Conservation (phyloP, 805 yeast species). For the Saturnispora sanitii region DNA sequence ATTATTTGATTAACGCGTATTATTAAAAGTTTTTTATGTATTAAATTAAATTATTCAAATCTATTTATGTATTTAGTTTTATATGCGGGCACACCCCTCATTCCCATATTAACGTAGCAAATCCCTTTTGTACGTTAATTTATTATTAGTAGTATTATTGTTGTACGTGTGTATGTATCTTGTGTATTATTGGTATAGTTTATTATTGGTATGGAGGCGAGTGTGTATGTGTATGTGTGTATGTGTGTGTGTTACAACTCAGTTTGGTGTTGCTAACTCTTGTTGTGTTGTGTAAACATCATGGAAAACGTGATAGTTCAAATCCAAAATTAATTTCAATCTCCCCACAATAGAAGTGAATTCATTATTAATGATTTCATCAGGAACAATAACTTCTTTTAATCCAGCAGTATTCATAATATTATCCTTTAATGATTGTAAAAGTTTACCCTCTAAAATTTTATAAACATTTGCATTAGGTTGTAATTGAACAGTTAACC, state of each 20-base stretch:
- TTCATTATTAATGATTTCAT: conserved; percentile 34
- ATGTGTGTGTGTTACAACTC: background rate
- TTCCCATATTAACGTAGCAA: too few relatives aligned
- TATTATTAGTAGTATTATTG: too few relatives aligned
- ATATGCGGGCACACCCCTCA: too few relatives aligned
- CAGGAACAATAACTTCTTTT: conserved; percentile 20
- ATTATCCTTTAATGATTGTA: conserved; percentile 16
- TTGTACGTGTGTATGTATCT: too few relatives aligned
- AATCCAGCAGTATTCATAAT: conserved; percentile 8
- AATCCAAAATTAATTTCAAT: conserved; percentile 54
- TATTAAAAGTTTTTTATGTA: too few relatives aligned
- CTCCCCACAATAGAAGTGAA: conserved; percentile 49
- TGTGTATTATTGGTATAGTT: too few relatives aligned
- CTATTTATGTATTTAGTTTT: too few relatives aligned
- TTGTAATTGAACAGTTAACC: conserved; percentile 81
- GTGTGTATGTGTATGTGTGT: too few relatives aligned
- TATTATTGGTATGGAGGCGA: too few relatives aligned
- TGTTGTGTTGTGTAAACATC: conserved; percentile 37
- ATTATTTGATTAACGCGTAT: too few relatives aligned
- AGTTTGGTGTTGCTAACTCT: background rate
- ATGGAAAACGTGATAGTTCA: conserved; percentile 81
- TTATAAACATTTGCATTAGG: conserved; percentile 72
- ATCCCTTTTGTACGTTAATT: too few relatives aligned
- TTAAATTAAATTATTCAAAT: too few relatives aligned
- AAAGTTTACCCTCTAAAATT: conserved; percentile 54